phyloP scores from a whole-genome alignment of 148 eudicot genomes.

The Amaranthus palmeri region DNA sequence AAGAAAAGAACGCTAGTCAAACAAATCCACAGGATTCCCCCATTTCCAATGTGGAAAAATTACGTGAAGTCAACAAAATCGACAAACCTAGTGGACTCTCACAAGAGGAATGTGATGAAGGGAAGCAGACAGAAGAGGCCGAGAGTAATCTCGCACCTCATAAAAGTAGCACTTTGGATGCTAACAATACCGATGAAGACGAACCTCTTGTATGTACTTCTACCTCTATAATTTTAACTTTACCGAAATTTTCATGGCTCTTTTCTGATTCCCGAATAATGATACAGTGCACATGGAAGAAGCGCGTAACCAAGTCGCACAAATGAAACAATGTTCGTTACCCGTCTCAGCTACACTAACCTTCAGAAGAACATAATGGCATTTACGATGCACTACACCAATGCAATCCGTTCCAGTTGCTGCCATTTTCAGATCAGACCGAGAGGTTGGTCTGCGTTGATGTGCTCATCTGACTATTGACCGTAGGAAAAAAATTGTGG shows the following conservation, averaged over 20 bases:
- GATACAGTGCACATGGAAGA: conserved; percentile 69
- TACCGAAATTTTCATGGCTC: background rate
- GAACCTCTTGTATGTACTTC: conserved; percentile 64
- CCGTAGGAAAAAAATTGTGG: conserved; percentile 20
- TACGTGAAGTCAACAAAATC: conserved; percentile 25
- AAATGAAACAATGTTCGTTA: conserved; percentile 28
- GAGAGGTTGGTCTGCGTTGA: background rate
- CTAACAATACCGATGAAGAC: conserved; percentile 57
- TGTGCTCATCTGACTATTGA: conserved; percentile 4
- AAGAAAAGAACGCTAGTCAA: conserved; percentile 19
- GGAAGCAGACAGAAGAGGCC: conserved; percentile 32
- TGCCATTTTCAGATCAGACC: conserved; percentile 8
- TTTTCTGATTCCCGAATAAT: conserved; percentile 11
- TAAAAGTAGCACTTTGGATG: conserved; percentile 24
- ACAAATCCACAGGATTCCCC: conserved; percentile 20
- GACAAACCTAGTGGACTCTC: conserved; percentile 25
- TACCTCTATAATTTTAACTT: background rate
- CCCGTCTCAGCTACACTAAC: conserved; percentile 4
- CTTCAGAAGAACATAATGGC: background rate
- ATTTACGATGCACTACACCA: background rate
- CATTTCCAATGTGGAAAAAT: conserved; percentile 21
- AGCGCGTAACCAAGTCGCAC: conserved; percentile 41
- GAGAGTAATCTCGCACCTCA: conserved; percentile 22
- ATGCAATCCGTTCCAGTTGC: conserved; percentile 10
- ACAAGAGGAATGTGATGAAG: conserved; percentile 25